Evolutionary conservation across 352 stramenopile species (phyloP), one percentile per base, ranked within the genome.

Genomic region (Globisporangium iwayamae): DNA sequence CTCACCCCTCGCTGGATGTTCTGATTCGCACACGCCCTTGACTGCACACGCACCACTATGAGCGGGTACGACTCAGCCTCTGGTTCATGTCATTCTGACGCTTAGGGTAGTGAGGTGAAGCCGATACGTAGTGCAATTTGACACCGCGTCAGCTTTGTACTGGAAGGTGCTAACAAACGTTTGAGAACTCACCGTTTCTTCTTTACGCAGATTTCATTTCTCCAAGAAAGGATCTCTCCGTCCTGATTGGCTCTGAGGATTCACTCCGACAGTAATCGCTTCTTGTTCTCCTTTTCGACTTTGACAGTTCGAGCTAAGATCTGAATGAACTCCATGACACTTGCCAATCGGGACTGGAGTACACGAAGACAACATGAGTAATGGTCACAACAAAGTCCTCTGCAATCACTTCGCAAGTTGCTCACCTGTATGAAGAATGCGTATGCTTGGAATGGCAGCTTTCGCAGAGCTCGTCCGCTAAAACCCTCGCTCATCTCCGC

Each of bases 361-460:
- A 62, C 30, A 50, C 7, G 18, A 56, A 22, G n/a, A 43, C 1
- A 11, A 56, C 25, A 28, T 28, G 1, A 8, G 18, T 47, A 13
- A 16, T 30, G 32, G 14, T 18, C 13, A 22, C 7, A 16, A 1
- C 7, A 32, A 22, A 30, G 5, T 13, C 34, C 34, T 56, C 16
- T 20, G 20, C 25, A 2, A 16, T 56, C 28, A 16, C 11, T 22
- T 3, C 8, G 8, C 14, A 39, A 22, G 34, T 5, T 30, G 70
- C 10, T 30, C 71, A 91, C 80, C 75, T 86, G 77, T 14, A 81
- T 73, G 60, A 89, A 94, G 51, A 85, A 81, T 2, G 85, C 77
- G 56, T 93, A 76, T 0, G 87, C 79, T 52, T 95, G 85, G 55
- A 96, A 96, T 1, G 89, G 89, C 11, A 96, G 74, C 43, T 96